A percentile compares a stretch with the other conserved stretches of the same genome.
Evolutionary conservation across 2,329 filamentous ascomycete genomes (phyloP).

Genomic region (Colletotrichum navitas): DNA sequence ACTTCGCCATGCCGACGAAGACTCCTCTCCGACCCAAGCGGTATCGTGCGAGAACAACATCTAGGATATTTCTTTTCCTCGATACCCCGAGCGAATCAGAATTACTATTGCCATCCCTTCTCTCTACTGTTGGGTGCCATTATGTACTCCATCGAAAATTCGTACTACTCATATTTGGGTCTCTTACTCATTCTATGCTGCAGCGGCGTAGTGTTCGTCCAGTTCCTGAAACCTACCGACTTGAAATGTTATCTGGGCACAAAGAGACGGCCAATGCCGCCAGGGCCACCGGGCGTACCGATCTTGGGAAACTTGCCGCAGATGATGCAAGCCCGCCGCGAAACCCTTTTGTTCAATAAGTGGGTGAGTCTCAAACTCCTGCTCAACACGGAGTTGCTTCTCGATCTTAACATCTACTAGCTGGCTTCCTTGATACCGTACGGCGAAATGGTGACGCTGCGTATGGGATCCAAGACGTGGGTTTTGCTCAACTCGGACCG

Average conservation of each 20-base stretch:
- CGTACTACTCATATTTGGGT: slow-evolving; percentile 3
- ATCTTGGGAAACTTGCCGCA: slow-evolving; percentile 12
- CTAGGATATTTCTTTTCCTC: neutral
- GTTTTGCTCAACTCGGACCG: slow-evolving; percentile 57
- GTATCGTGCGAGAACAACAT: neutral
- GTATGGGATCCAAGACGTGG: slow-evolving; percentile 54
- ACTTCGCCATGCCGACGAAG: neutral
- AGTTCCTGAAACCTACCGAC: slow-evolving; percentile 6
- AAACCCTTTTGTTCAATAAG: slow-evolving; percentile 3
- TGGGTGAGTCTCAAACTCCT: neutral
- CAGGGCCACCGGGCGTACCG: slow-evolving; percentile 9
- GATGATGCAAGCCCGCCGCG: slow-evolving; percentile 20
- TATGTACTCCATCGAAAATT: slow-evolving; percentile 3
- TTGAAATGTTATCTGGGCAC: neutral
- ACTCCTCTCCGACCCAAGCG: neutral
- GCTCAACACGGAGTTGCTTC: neutral
- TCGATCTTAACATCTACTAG: neutral
- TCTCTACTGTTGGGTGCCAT: neutral
- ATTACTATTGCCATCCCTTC: neutral
- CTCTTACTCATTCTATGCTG: slow-evolving; percentile 4
- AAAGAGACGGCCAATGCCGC: slow-evolving; percentile 4
- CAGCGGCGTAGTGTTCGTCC: slow-evolving; percentile 6
- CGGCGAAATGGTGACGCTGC: slow-evolving; percentile 48
- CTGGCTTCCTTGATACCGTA: slow-evolving; percentile 37
- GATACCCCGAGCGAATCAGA: neutral